Evolutionary conservation across 768 basidiomycete genomes (phyloP), one percentile per base, ranked within the genome.

Genomic region (Harrya chromipes): DNA sequence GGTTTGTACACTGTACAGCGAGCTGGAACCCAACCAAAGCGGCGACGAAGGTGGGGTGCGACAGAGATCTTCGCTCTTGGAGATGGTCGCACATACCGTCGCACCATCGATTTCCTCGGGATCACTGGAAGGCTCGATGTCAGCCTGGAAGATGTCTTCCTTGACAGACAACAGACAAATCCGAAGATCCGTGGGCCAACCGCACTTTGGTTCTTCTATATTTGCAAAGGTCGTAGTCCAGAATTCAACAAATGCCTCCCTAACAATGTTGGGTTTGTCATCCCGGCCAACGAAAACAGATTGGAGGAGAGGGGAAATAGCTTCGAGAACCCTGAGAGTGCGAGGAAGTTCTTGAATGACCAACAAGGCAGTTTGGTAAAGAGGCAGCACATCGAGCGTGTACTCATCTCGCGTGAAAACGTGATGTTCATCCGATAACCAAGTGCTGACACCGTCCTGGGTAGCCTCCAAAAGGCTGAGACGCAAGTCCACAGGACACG

Each of bases 341-440:
- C 59, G 61, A 1, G 79, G 75, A 4, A 84, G 67, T 4, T 69
- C 68, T 50, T 76, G 78, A 27, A 86, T 70, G 46, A 73, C 69
- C 46, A 83, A 56, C 36, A 87, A 60, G 31, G 77, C 66, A 12
- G 76, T 80, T 60, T 86, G 75, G 56, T 89, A 91, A 43, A 89
- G 60, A 0, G 81, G 76, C 13, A 85, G 61, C 49, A 86, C 74
- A 62, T 87, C 84, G 53, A 80, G 72, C 16, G 68, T 68, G 49
- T 87, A 78, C 43, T 85, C 82, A 21, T 78, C 75, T 26, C 69
- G 70, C 12, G 70, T 69, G 65, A 85, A 79, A 8, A 72, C 69
- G 20, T 62, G 58, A 37, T 66, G 69, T 43, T 82, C 79, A 64
- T 91, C 88, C 17, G 76, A 72, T 26, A 90, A 62, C 89, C 88